phyloP scores from a whole-genome alignment of 2,329 filamentous ascomycete genomes.

The Trichothecium sympodiale region DNA sequence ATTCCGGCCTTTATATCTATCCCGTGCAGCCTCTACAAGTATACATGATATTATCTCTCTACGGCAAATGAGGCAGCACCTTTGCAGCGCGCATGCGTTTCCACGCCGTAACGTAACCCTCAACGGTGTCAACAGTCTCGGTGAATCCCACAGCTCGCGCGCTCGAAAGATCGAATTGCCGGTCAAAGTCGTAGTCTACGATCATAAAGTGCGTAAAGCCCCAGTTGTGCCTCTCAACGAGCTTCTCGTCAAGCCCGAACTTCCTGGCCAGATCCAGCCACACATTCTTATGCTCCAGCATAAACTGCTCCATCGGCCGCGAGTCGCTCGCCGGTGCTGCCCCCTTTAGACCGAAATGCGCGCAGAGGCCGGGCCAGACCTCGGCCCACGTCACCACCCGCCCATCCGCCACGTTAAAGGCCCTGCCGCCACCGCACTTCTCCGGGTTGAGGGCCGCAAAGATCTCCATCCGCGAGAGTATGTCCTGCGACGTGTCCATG shows the following conservation, averaged over 20 bases:
- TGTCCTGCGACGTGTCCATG: slow-evolving; percentile 10
- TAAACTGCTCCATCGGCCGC: slow-evolving; percentile 6
- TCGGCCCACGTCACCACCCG: slow-evolving; percentile 7
- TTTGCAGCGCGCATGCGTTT: slow-evolving; percentile 9
- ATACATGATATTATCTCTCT: too few species aligned
- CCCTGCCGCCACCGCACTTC: slow-evolving; percentile 6
- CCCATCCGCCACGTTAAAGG: slow-evolving; percentile 9
- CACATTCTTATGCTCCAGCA: slow-evolving; percentile 4
- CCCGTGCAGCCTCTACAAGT: too few species aligned
- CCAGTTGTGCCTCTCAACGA: slow-evolving; percentile 4
- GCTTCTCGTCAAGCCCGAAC: slow-evolving; percentile 5
- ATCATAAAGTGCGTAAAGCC: slow-evolving; percentile 7
- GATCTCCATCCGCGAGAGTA: slow-evolving; percentile 9
- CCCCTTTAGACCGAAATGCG: slow-evolving; percentile 8
- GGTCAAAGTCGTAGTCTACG: slow-evolving; percentile 10
- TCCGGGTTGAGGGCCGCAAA: slow-evolving; percentile 6
- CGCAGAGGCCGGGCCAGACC: slow-evolving; percentile 8
- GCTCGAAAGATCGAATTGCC: slow-evolving; percentile 9
- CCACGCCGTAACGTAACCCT: slow-evolving; percentile 6
- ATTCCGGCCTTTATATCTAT: too few species aligned
- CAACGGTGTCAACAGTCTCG: slow-evolving; percentile 7
- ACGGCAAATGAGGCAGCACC: slow-evolving; percentile 4
- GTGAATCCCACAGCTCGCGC: slow-evolving; percentile 7
- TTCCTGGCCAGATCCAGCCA: slow-evolving; percentile 6
- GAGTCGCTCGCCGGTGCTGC: neutral